Conservation (phyloP, 148 eudicot genomes). For the Arctostaphylos glauca region DNA sequence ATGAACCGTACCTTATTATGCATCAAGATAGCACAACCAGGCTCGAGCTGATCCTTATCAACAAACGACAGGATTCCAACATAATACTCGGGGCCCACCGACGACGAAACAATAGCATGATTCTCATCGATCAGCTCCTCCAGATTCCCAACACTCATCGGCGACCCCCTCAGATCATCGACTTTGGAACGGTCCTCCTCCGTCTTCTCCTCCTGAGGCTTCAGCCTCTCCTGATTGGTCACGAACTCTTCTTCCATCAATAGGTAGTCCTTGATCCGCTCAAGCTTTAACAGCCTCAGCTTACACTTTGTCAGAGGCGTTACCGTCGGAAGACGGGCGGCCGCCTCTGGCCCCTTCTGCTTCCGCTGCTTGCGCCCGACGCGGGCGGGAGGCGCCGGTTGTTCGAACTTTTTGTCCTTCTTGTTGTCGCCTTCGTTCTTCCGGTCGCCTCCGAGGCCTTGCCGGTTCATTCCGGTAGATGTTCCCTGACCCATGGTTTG, state of each 20-base stretch:
- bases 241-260: conserved; percentile 96
- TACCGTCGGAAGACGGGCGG: conserved; percentile 70
- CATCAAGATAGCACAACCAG: conserved; percentile 92
- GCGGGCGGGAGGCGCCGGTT: conserved; percentile 81
- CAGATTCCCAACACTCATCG: conserved; percentile 93
- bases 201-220: conserved; percentile 92
- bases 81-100: conserved; percentile 96
- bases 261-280: conserved; percentile 75
- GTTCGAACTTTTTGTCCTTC: conserved; percentile 83
- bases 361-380: conserved; percentile 92
- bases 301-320: conserved; percentile 85
- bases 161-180: conserved; percentile 86
- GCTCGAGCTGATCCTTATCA: conserved; percentile 96
- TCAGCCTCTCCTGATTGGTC: conserved; percentile 84
- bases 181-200: conserved; percentile 93
- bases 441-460: conserved; percentile 50
- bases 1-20: conserved; percentile 71
- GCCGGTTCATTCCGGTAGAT: conserved; percentile 67
- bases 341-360: conserved; percentile 78
- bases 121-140: conserved; percentile 98
- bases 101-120: conserved; percentile 87
- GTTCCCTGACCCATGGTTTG: conserved; percentile 72
- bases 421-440: conserved; percentile 63
- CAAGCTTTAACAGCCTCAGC: conserved; percentile 75
- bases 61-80: conserved; percentile 83